phyloP scores from a whole-genome alignment of 768 basidiomycete genomes.

The Pleurotus tuoliensis region DNA sequence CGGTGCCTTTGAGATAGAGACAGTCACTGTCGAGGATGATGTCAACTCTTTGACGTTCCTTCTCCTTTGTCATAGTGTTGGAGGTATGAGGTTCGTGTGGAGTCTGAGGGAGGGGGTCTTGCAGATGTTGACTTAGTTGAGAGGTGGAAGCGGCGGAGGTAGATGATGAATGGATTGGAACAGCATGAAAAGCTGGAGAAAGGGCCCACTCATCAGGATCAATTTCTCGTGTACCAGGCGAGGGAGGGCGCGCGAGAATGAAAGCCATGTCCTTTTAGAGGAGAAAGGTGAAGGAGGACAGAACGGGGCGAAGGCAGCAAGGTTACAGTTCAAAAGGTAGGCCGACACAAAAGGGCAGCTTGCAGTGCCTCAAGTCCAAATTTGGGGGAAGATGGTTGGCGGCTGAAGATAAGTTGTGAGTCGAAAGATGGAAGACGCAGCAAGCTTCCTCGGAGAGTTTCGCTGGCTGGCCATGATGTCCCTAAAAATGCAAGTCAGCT shows the following conservation, averaged over 20 bases:
- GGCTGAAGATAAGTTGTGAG: neutral
- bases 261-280: conserved; percentile 1
- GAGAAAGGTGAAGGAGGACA: neutral
- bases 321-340: neutral
- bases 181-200: conserved; percentile 1
- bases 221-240: conserved; percentile 1
- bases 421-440: neutral
- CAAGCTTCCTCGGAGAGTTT: conserved; percentile 1
- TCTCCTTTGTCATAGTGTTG: conserved; percentile 40
- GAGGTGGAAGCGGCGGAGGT: neutral
- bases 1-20: conserved; percentile 73
- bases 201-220: conserved; percentile 6
- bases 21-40: conserved; percentile 70
- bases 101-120: neutral
- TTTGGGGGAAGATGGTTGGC: neutral
- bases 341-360: neutral
- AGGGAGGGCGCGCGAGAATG: conserved; percentile 3
- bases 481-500: neutral
- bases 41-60: conserved; percentile 58
- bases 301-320: neutral
- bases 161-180: conserved; percentile 3
- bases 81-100: conserved; percentile 7
- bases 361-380: conserved; percentile 2
- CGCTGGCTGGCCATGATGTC: neutral
- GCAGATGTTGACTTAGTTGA: neutral